Base-by-base conservation (phyloP, 2,329 filamentous ascomycete genomes). In the Cadophora luteo-olivacea region DNA sequence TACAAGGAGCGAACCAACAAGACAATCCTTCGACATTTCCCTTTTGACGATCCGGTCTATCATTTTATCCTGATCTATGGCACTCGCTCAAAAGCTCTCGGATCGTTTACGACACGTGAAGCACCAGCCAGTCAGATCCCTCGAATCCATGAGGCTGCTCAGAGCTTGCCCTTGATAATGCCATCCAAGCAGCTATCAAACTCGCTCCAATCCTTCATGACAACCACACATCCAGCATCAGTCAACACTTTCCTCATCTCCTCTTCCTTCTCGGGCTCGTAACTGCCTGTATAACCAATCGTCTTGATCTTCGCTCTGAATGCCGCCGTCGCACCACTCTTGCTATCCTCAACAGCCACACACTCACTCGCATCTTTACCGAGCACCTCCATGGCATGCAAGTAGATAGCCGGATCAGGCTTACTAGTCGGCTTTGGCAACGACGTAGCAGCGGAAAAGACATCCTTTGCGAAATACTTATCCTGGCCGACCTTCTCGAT, bases 361-460 rank as follows among this genome's bases (percentile, higher is more conserved):
- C 87, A 89, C 84, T 97, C 90, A 58, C 83, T 83, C 1, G 92
- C 83, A 75, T 86, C 87, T 81, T 91, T 91, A 70, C 90, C 91
- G 63, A 97, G 85, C 78, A 87, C 82, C 81, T 93, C 82, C 78
- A 94, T 87, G 25, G 94, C 92, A 79, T 91, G 86, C 72, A 93
- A 81, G 83, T 97, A 97, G 81, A 97, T 91, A 73, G 92, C 92
- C 22, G 94, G 94, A 81, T 97, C 92, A 19, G 94, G 94, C 87
- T 97, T 97, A 80, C 89, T 92, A 66, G 92, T 94, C n/a, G 94
- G 94, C 77, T 84, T 88, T 67, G 87, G 83, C 74, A 97, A 86
- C 68, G 90, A 93, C 38, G 90, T 92, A 67, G 93, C 93, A 66
- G 94, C 94, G 55, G 90, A 93, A 86, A 92, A 97, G 79, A 97